These are phyloP conservation scores for Phialemonium atrogriseum DNA, from an alignment of 2,329 filamentous ascomycete genomes.

Conservation along the genomic window DNA sequence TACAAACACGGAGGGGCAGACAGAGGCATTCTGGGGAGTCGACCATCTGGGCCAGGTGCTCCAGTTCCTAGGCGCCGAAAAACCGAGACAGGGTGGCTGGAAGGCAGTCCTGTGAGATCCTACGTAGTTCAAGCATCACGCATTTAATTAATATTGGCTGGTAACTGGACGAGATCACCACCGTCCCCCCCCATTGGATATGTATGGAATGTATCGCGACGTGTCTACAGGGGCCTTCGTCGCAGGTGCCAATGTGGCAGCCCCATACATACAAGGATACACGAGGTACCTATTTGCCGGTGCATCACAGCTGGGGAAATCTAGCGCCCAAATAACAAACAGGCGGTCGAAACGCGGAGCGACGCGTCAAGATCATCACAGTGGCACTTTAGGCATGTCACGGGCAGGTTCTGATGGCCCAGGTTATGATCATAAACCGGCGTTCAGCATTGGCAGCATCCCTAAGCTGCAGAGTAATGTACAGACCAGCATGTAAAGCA, in stretches of 20 bases:
- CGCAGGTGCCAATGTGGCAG: neutral
- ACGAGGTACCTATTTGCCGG: neutral
- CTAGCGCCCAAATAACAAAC: too few species aligned
- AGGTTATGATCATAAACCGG: conserved; percentile 22
- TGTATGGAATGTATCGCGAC: too few species aligned
- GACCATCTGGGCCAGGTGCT: conserved; percentile 28
- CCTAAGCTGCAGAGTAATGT: conserved; percentile 29
- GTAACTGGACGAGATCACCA: too few species aligned
- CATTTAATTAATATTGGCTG: too few species aligned
- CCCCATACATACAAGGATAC: neutral
- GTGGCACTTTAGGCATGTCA: too few species aligned
- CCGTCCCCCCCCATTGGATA: too few species aligned
- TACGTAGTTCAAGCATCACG: too few species aligned
- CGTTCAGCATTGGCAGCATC: conserved; percentile 25
- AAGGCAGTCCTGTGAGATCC: conserved; percentile 23
- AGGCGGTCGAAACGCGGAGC: too few species aligned
- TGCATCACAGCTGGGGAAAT: too few species aligned
- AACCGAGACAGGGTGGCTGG: conserved; percentile 19
- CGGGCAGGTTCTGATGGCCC: too few species aligned
- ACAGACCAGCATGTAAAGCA: conserved; percentile 31
- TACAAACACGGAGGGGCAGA: conserved; percentile 20
- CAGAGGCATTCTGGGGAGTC: conserved; percentile 29
- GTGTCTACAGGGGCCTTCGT: neutral
- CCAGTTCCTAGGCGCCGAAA: conserved; percentile 23
- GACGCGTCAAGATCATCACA: neutral